A percentile compares a stretch with the other conserved stretches of the same genome.
These are phyloP conservation scores for Bipolaris zeicola DNA, from an alignment of 2,329 filamentous ascomycete genomes.

Conservation along the genomic window DNA sequence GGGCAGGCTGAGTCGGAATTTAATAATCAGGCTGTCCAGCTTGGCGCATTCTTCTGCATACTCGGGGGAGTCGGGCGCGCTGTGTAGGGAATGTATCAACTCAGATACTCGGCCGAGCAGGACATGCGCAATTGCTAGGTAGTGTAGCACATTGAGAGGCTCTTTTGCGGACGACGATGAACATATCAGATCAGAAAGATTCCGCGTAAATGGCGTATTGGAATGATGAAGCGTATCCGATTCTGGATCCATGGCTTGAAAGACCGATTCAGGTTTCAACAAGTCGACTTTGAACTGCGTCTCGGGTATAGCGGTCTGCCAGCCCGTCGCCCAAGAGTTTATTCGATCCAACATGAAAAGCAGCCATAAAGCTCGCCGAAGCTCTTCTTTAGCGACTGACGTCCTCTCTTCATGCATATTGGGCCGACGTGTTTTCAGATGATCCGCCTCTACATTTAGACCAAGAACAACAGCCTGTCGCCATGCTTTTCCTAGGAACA, in stretches of 20 bases:
- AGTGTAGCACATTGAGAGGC: conserved; percentile 30
- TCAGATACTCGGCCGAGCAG: conserved; percentile 37
- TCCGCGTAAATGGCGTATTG: conserved; percentile 29
- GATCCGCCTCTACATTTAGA: conserved; percentile 15
- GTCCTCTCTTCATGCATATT: conserved; percentile 11
- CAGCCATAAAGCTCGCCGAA: conserved; percentile 38
- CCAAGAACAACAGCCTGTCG: conserved; percentile 36
- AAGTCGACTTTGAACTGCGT: conserved; percentile 41
- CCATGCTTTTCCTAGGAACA: conserved; percentile 43
- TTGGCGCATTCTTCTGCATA: conserved; percentile 31
- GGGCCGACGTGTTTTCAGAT: background rate
- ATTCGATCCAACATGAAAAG: conserved; percentile 39
- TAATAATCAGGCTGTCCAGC: conserved; percentile 31
- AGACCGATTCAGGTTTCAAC: conserved; percentile 28
- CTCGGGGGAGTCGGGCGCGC: conserved; percentile 25
- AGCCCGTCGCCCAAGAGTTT: conserved; percentile 31
- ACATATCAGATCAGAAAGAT: conserved; percentile 28
- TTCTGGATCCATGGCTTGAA: conserved; percentile 27
- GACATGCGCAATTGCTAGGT: conserved; percentile 33
- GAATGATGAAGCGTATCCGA: background rate
- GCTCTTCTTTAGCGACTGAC: conserved; percentile 35
- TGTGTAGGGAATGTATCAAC: conserved; percentile 36
- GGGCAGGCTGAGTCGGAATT: conserved; percentile 37
- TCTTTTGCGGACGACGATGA: conserved; percentile 12
- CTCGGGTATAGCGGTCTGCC: conserved; percentile 37